Conservation (phyloP, 2,329 filamentous ascomycete species). For the Colletotrichum sansevieriae region DNA sequence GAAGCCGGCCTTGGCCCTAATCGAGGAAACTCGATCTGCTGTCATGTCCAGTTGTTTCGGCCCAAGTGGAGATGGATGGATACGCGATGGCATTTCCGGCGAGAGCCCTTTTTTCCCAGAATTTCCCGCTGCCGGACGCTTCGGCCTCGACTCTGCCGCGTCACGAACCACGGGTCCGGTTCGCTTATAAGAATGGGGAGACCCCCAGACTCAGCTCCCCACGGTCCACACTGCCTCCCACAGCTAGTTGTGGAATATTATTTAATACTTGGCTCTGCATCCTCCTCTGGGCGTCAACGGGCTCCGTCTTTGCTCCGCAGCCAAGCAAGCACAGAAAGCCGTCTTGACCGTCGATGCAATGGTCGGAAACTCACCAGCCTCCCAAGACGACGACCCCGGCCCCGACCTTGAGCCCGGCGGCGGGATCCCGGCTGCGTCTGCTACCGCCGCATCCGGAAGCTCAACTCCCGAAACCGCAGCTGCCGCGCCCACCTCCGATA, state of each 20-base stretch:
- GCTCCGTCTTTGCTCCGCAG: conserved; percentile 12
- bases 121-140: conserved; percentile 22
- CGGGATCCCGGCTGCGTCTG: background rate
- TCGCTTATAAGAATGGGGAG: conserved; percentile 36
- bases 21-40: conserved; percentile 37
- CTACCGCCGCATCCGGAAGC: conserved; percentile 11
- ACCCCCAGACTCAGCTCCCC: conserved; percentile 37
- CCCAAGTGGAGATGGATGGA: conserved; percentile 38
- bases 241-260: conserved; percentile 11
- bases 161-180: conserved; percentile 34
- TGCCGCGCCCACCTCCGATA: conserved; percentile 2
- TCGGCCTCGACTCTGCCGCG: conserved; percentile 25
- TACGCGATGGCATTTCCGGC: conserved; percentile 31
- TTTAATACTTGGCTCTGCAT: conserved; percentile 14
- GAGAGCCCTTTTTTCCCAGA: conserved; percentile 16
- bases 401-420: conserved; percentile 37
- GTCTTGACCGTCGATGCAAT: conserved; percentile 41
- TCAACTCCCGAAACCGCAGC: conserved; percentile 19
- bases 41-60: conserved; percentile 35
- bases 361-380: conserved; percentile 32
- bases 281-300: background rate
- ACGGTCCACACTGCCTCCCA: conserved; percentile 36
- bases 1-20: conserved; percentile 16
- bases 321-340: conserved; percentile 1
- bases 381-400: conserved; percentile 41